Conservation (phyloP, 345 rosid species). For the Eucalyptus grandis region DNA sequence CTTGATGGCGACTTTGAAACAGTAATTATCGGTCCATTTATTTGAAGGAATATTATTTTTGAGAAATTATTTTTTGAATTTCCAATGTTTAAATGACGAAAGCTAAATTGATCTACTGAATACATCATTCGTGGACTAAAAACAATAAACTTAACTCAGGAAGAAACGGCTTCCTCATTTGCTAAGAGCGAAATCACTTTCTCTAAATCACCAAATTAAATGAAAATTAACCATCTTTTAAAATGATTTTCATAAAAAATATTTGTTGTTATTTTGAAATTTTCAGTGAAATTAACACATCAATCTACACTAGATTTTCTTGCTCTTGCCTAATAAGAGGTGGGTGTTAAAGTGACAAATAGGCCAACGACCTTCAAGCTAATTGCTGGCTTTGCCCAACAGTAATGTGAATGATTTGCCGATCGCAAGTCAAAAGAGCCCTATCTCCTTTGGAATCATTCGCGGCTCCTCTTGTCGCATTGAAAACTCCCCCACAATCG, state of each 20-base stretch:
- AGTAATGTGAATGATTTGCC: neutral
- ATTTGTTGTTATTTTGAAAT: neutral
- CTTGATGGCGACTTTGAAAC: neutral
- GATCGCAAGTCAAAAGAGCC: neutral
- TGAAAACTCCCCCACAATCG: neutral
- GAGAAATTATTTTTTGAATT: neutral
- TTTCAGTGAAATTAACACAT: neutral
- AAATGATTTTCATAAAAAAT: neutral
- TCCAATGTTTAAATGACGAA: neutral
- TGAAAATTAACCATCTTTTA: neutral
- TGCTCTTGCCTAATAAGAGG: neutral
- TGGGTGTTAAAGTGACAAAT: neutral
- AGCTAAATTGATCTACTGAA: neutral
- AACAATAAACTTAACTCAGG: fast-evolving
- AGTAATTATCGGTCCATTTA: neutral
- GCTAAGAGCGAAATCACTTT: neutral
- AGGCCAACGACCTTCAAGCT: neutral
- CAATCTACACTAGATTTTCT: neutral
- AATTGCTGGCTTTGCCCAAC: neutral
- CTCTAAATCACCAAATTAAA: neutral
- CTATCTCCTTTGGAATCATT: neutral
- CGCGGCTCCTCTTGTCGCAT: neutral
- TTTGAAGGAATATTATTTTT: neutral
- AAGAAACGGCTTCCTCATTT: fast-evolving
- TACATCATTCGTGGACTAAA: fast-evolving